phyloP scores from a whole-genome alignment of 352 stramenopile species.

The Pilasporangium apinafurcum region DNA sequence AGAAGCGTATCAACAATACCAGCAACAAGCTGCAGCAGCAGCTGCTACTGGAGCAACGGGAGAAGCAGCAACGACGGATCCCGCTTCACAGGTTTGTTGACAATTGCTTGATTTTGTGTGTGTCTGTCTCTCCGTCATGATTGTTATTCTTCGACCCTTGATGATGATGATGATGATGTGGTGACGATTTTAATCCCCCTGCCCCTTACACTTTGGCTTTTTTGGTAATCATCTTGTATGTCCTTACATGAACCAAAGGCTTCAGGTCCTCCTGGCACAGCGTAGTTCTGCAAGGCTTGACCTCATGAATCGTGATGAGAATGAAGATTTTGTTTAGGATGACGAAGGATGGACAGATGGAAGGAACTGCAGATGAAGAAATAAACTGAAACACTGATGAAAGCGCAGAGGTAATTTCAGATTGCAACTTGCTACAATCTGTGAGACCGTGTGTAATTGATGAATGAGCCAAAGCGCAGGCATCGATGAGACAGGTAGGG shows the following conservation, averaged over 20 bases:
- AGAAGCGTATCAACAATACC: conserved; percentile 68
- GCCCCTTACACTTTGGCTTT: conserved; percentile 18
- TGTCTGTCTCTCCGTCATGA: conserved; percentile 7
- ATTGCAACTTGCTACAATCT: too few relatives aligned
- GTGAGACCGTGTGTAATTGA: neutral
- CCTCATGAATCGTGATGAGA: conserved; percentile 7
- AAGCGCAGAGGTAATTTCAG: too few relatives aligned
- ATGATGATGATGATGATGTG: conserved; percentile 14
- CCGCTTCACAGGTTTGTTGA: conserved; percentile 61
- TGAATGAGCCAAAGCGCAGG: too few relatives aligned
- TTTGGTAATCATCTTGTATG: conserved; percentile 22
- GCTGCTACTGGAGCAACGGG: conserved; percentile 6
- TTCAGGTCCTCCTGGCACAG: conserved; percentile 54
- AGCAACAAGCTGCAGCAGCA: conserved; percentile 37
- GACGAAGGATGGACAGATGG: conserved; percentile 1
- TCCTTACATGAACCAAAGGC: conserved; percentile 25
- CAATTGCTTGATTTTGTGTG: conserved; percentile 28
- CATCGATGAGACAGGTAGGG: too few relatives aligned
- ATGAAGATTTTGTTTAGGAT: conserved; percentile 5
- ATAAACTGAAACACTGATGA: neutral
- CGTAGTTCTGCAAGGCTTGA: conserved; percentile 18
- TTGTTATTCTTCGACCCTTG: conserved; percentile 6
- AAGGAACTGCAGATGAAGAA: neutral
- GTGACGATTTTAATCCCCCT: conserved; percentile 30
- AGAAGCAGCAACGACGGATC: conserved; percentile 7